These are phyloP conservation scores for Komagataella phaffii DNA, from an alignment of 805 yeast species.

Conservation along the genomic window DNA sequence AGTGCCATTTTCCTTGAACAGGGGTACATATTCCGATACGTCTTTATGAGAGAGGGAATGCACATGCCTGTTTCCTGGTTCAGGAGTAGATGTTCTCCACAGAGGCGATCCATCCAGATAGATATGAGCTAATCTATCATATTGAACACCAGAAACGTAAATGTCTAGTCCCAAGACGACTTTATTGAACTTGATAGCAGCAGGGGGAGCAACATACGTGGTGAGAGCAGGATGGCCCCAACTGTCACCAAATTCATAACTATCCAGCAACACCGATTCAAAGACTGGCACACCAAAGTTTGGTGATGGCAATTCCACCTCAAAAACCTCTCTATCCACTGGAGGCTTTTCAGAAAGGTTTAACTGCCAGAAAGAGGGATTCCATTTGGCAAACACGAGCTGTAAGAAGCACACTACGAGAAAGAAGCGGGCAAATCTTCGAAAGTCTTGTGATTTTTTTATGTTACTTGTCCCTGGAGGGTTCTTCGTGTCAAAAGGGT, in stretches of 20 bases:
- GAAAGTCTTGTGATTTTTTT: neutral
- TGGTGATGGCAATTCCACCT: constrained; percentile 15
- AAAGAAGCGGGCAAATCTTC: neutral
- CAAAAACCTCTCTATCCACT: constrained; percentile 15
- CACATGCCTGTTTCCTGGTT: constrained; percentile 43
- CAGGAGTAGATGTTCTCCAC: constrained; percentile 82
- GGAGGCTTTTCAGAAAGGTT: neutral
- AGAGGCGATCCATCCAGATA: constrained; percentile 49
- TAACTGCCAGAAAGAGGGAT: neutral
- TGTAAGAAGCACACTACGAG: neutral
- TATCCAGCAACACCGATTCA: constrained; percentile 23
- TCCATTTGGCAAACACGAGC: neutral
- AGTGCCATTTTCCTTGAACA: constrained; percentile 31
- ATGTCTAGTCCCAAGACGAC: constrained; percentile 42
- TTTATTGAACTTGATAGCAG: constrained; percentile 28
- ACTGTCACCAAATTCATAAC: constrained; percentile 37
- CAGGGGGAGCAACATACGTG: constrained; percentile 30
- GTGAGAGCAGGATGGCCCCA: constrained; percentile 44
- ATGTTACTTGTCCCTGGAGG: neutral
- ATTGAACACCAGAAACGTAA: constrained; percentile 44
- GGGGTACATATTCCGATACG: constrained; percentile 35
- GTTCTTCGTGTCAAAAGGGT: neutral
- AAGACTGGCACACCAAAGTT: constrained; percentile 23
- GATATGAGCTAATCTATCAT: constrained; percentile 52
- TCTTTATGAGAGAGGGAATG: constrained; percentile 48